These are phyloP conservation scores for Cylindricascospora bacillispora DNA, from an alignment of 1,139 yeast genomes.

Conservation along the genomic window DNA sequence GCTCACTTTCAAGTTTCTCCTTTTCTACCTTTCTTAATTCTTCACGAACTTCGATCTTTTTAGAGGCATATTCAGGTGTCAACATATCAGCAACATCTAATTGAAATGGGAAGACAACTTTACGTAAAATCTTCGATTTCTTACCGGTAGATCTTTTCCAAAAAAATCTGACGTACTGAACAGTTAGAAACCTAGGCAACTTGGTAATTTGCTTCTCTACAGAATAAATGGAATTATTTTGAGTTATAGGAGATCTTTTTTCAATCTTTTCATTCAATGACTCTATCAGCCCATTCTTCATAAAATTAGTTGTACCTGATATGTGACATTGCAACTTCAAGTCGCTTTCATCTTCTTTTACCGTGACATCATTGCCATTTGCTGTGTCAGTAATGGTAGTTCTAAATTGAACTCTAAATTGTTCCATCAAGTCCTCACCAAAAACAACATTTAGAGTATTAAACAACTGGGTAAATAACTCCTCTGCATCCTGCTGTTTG, in stretches of 20 bases:
- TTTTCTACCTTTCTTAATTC: conserved; percentile 66
- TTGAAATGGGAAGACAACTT: conserved; percentile 89
- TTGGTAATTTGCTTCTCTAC: conserved; percentile 58
- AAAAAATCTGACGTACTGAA: conserved; percentile 86
- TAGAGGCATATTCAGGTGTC: conserved; percentile 56
- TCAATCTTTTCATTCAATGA: conserved; percentile 69
- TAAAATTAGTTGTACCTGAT: conserved; percentile 69
- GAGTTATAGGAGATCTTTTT: conserved; percentile 60
- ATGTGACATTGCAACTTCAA: conserved; percentile 82
- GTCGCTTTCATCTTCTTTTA: conserved; percentile 44
- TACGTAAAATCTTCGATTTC: conserved; percentile 86
- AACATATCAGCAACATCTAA: conserved; percentile 78
- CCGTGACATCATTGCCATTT: conserved; percentile 41
- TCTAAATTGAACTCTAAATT: conserved; percentile 55
- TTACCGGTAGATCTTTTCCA: conserved; percentile 90
- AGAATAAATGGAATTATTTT: conserved; percentile 57
- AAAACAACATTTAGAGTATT: conserved; percentile 36
- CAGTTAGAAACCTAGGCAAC: conserved; percentile 77
- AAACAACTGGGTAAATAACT: conserved; percentile 74
- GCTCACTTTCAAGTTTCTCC: conserved; percentile 55
- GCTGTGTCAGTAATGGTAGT: conserved; percentile 46
- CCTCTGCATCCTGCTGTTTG: conserved; percentile 98
- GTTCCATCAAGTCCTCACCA: conserved; percentile 38
- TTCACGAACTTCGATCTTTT: conserved; percentile 64
- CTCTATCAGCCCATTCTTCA: conserved; percentile 70